Evolutionary conservation across 2,329 filamentous ascomycete species (phyloP).

Genomic region (Colletotrichum sp.): DNA sequence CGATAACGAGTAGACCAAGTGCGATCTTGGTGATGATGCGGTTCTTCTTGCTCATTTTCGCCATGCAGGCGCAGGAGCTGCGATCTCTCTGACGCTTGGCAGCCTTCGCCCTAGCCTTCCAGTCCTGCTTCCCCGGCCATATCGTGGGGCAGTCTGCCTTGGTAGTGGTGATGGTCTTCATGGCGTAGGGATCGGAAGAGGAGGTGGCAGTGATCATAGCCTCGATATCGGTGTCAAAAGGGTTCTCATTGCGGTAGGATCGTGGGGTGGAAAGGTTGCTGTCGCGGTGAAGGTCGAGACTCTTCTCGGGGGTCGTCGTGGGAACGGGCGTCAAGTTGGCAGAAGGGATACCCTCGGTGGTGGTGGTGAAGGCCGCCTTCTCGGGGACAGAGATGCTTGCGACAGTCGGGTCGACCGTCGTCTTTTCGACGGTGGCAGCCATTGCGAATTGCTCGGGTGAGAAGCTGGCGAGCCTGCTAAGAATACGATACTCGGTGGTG

Average conservation of each 20-base stretch:
- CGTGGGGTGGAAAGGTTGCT: conserved; percentile 50
- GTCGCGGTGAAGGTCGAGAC: conserved; percentile 32
- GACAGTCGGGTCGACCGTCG: background rate
- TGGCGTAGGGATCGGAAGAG: conserved; percentile 32
- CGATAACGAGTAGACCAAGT: conserved; percentile 56
- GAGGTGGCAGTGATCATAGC: conserved; percentile 49
- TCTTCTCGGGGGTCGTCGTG: conserved; percentile 24
- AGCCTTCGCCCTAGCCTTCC: conserved; percentile 63
- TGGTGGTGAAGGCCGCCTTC: conserved; percentile 12
- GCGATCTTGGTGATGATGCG: conserved; percentile 60
- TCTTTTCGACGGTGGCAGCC: conserved; percentile 12
- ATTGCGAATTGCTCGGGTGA: background rate
- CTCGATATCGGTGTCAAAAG: conserved; percentile 65
- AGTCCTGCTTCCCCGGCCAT: conserved; percentile 65
- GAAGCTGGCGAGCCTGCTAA: background rate
- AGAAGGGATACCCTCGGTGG: background rate
- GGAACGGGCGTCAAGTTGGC: conserved; percentile 15
- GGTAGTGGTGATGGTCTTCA: conserved; percentile 39
- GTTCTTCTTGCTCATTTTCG: conserved; percentile 57
- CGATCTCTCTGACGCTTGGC: conserved; percentile 51
- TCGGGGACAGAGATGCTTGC: conserved; percentile 11
- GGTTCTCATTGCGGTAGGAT: conserved; percentile 47
- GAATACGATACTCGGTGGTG: background rate
- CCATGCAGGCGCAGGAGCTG: conserved; percentile 57
- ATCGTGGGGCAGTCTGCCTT: conserved; percentile 55